Evolutionary conservation across 176 grass and related monocot genomes (phyloP), one percentile per base, ranked within the genome.

Genomic region (Dactylis glomerata): DNA sequence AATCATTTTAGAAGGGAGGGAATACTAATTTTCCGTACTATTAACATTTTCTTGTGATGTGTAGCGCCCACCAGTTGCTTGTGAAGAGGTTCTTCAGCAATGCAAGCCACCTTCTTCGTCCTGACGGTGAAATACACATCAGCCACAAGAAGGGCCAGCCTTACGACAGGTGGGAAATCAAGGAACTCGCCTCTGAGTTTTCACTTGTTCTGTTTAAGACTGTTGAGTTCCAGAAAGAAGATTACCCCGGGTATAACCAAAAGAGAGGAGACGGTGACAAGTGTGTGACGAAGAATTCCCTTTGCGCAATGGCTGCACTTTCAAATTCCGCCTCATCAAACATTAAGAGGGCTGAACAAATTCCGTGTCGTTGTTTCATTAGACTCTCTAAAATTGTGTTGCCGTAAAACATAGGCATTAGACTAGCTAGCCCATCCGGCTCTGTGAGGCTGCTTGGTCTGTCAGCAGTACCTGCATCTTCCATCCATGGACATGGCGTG

Each of bases 41-140:
- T 38, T 38, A 38, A 38, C 37, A 38, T 14, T 62, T 3, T 7
- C 70, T 9, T 80, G 34, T 31, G 54, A 23, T 19, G 54, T 51
- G 49, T 19, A 51, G 49, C 16, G 49, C 49, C 6, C 49, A 57
- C 24, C 34, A 58, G 68, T 3, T 65, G 1, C 68, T 91, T n/a
- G 64, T 91, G 36, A 57, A 36, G 13, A 30, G 27, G 23, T 0
- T 89, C 91, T 86, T 94, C 17, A 4, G 26, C 32, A 91, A 84
- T 37, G 79, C 92, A 26, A 32, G 63, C 6, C 63, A 42, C 74
- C 78, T 94, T 34, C 68, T 94, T 42, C 52, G 10, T 31, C 69
- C 75, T 31, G 54, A 62, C 58, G 92, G 92, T 19, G 89, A 94
- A 91, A 82, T 94, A 44, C 92, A 94, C 67, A 34, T 91, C 16